Evolutionary conservation across 352 stramenopile species (phyloP).

Genomic region (Phytophthora fragariae): DNA sequence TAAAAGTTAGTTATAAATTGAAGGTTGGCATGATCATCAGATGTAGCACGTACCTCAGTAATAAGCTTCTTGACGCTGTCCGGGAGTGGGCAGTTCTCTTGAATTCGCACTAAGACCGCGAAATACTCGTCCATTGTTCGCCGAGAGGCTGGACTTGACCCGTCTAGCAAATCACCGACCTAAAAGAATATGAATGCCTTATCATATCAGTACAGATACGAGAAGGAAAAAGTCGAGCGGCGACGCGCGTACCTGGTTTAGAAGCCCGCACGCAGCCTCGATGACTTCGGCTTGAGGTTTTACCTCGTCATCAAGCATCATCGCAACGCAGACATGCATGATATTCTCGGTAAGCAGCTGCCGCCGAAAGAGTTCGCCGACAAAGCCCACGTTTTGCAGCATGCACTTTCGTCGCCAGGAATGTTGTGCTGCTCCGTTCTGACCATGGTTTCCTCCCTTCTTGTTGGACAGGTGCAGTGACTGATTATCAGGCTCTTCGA

Average conservation of each 20-base stretch:
- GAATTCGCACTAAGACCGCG: slow-evolving; percentile 65
- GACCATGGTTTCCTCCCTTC: slow-evolving; percentile 28
- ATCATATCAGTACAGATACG: slow-evolving; percentile 5
- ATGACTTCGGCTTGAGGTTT: slow-evolving; percentile 74
- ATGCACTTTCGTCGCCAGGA: slow-evolving; percentile 82
- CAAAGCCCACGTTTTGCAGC: slow-evolving; percentile 74
- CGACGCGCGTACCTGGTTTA: slow-evolving; percentile 55
- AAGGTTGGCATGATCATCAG: neutral
- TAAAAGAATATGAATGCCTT: slow-evolving; percentile 13
- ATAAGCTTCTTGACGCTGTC: slow-evolving; percentile 55
- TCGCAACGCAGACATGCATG: slow-evolving; percentile 86
- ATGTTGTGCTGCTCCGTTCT: slow-evolving; percentile 41
- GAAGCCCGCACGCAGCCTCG: slow-evolving; percentile 66
- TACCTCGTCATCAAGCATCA: slow-evolving; percentile 85
- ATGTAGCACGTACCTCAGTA: slow-evolving; percentile 46
- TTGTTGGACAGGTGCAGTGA: slow-evolving; percentile 22
- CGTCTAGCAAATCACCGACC: slow-evolving; percentile 83
- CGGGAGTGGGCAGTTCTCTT: slow-evolving; percentile 45
- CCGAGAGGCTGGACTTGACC: slow-evolving; percentile 80
- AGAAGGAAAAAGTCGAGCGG: neutral
- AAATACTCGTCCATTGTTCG: slow-evolving; percentile 90
- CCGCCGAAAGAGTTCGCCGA: slow-evolving; percentile 81
- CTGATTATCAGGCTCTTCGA: slow-evolving; percentile 67
- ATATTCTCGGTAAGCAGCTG: slow-evolving; percentile 86
- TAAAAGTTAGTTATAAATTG: slow-evolving; percentile 11